Percentiles rank a stretch among this genome's conserved stretches.
These are phyloP conservation scores for Camellia lanceoleosa DNA, from an alignment of 148 eudicot species.

Conservation along the genomic window DNA sequence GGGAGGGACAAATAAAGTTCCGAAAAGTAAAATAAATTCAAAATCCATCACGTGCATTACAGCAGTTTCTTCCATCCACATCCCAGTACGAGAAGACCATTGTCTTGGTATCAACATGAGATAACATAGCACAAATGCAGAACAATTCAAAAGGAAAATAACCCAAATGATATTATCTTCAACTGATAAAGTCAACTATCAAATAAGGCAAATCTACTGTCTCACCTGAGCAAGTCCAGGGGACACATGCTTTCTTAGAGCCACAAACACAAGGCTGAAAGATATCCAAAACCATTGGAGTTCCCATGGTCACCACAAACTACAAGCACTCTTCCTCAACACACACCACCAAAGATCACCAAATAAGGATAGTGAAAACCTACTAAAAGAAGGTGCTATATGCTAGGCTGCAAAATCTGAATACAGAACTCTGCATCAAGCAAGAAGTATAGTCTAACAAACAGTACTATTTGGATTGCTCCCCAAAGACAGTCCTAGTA, in stretches of 20 bases:
- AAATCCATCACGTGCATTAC: neutral
- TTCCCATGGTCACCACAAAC: neutral
- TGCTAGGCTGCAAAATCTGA: constrained; percentile 14
- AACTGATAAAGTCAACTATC: neutral
- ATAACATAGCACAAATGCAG: neutral
- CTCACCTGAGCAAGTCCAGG: neutral
- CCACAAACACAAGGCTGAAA: neutral
- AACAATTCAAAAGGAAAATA: neutral
- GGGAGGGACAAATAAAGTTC: too few species aligned
- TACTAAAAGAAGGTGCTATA: neutral
- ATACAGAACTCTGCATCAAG: constrained; percentile 13
- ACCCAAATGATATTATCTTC: neutral
- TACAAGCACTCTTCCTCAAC: constrained; percentile 3
- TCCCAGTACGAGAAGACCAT: neutral
- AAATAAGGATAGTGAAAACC: neutral
- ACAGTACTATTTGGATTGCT: neutral
- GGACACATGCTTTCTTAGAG: neutral
- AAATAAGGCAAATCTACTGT: neutral
- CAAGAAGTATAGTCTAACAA: constrained; percentile 6
- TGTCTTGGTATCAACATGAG: neutral
- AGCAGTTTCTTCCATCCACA: neutral
- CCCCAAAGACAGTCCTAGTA: neutral
- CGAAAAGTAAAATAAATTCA: neutral
- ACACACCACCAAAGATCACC: neutral
- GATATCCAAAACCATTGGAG: neutral